Conservation (phyloP, 768 basidiomycete species). For the Royoungia palumana region DNA sequence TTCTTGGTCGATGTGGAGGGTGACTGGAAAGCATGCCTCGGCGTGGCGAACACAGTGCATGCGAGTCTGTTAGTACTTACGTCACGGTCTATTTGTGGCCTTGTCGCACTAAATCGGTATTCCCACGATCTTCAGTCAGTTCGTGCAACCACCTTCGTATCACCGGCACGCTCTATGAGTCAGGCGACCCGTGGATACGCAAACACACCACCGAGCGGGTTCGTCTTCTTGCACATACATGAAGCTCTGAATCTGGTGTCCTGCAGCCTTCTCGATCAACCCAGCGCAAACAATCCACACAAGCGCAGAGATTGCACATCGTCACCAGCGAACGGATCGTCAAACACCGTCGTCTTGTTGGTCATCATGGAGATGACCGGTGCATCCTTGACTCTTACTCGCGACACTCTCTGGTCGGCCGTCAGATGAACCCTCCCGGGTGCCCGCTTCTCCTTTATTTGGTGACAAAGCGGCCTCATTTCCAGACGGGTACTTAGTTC, state of each 20-base stretch:
- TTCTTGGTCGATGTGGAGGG: too few relatives aligned
- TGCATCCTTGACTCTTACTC: slow-evolving; percentile 33
- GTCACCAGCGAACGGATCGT: slow-evolving; percentile 81
- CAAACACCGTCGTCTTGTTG: slow-evolving; percentile 90
- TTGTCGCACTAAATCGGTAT: too few relatives aligned
- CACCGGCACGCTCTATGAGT: too few relatives aligned
- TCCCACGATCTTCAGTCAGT: too few relatives aligned
- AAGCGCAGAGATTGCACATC: slow-evolving; percentile 69
- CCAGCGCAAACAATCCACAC: slow-evolving; percentile 58
- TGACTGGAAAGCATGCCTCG: too few relatives aligned
- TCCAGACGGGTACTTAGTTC: slow-evolving; percentile 93
- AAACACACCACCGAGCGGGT: slow-evolving; percentile 94
- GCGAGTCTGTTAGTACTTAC: too few relatives aligned
- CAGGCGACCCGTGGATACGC: slow-evolving; percentile 81
- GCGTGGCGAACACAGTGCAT: too few relatives aligned
- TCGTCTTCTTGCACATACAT: slow-evolving; percentile 85
- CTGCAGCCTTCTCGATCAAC: slow-evolving; percentile 54
- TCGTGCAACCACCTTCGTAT: too few relatives aligned
- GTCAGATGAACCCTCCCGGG: slow-evolving; percentile 86
- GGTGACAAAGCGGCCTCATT: slow-evolving; percentile 82
- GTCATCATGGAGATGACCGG: slow-evolving; percentile 87
- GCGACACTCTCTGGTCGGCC: neutral
- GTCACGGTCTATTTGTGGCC: too few relatives aligned
- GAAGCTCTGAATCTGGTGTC: slow-evolving; percentile 53
- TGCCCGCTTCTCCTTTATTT: slow-evolving; percentile 82